Conservation (phyloP, 139 green algal species). For the Chlamydomonas asymmetrica region DNA sequence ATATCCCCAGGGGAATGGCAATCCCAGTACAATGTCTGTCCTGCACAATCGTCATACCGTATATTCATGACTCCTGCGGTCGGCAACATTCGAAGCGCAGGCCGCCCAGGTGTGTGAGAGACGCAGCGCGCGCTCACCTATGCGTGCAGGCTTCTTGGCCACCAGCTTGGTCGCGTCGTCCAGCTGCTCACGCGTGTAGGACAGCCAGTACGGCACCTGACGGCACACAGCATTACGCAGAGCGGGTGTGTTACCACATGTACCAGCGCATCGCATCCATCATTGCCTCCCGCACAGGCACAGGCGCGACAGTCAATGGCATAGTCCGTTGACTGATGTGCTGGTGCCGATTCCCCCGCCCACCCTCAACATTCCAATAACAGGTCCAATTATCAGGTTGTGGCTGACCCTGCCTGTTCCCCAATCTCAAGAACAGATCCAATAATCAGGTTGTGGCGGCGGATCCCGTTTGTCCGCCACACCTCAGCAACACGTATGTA, state of each 20-base stretch:
- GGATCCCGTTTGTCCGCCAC: not conserved
- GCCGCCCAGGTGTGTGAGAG: too few species aligned
- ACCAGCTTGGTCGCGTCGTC: conserved; percentile 18
- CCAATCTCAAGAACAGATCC: too few species aligned
- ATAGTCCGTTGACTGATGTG: not conserved
- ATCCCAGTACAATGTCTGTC: not conserved
- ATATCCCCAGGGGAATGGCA: not conserved
- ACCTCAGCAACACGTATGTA: not conserved
- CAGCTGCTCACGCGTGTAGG: conserved; percentile 18
- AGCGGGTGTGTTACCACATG: not conserved
- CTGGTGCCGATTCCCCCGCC: not conserved
- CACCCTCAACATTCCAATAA: too few species aligned
- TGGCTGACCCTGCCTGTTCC: not conserved
- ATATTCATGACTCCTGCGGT: not conserved
- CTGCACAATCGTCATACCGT: not conserved
- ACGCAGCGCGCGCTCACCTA: conserved; percentile 4
- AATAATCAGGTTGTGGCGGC: not conserved
- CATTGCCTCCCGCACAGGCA: not conserved
- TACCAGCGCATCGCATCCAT: not conserved
- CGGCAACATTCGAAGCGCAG: too few species aligned
- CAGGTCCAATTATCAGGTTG: not conserved
- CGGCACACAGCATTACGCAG: too few species aligned
- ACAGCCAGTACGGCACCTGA: conserved; percentile 28
- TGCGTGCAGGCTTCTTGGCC: conserved; percentile 27
- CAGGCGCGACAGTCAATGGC: not conserved